phyloP scores from a whole-genome alignment of 164 flowering plant genomes.

The Nelumbo lutea region DNA sequence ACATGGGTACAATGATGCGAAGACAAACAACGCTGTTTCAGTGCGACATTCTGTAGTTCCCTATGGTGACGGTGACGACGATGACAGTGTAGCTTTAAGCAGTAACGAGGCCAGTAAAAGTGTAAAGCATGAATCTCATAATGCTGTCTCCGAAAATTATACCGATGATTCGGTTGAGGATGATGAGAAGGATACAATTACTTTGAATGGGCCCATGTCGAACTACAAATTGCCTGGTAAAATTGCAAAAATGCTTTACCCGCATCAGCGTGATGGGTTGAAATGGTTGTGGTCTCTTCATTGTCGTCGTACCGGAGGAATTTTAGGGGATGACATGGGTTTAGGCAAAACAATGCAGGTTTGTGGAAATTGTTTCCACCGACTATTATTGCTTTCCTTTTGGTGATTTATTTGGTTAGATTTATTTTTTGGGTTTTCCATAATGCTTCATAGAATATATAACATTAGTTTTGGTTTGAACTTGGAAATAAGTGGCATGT shows the following conservation, averaged over 20 bases:
- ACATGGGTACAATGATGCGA: too few species aligned
- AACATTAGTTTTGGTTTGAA: too few species aligned
- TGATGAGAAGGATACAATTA: conserved; percentile 24
- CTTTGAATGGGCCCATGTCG: conserved; percentile 33
- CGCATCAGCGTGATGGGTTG: conserved; percentile 90
- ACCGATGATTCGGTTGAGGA: conserved; percentile 17
- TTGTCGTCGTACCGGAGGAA: conserved; percentile 80
- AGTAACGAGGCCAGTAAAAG: conserved; percentile 14
- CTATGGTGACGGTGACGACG: conserved; percentile 20
- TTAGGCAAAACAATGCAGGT: conserved; percentile 99
- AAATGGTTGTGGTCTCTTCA: conserved; percentile 96
- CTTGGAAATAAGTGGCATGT: too few species aligned
- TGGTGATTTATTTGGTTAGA: not conserved
- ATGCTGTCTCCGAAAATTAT: conserved; percentile 21
- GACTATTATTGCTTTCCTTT: not conserved
- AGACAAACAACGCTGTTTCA: too few species aligned
- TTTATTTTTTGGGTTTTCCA: not conserved
- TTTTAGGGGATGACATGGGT: conserved; percentile 99
- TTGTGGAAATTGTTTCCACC: not conserved
- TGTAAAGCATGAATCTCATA: conserved; percentile 5
- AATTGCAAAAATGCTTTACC: conserved; percentile 73
- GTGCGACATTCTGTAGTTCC: conserved; percentile 11
- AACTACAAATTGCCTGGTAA: conserved; percentile 50
- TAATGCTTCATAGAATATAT: too few species aligned
- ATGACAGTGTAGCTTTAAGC: conserved; percentile 41